Evolutionary conservation across 345 rosid genomes (phyloP), one percentile per base, ranked within the genome.

Genomic region (Clausena lansium): DNA sequence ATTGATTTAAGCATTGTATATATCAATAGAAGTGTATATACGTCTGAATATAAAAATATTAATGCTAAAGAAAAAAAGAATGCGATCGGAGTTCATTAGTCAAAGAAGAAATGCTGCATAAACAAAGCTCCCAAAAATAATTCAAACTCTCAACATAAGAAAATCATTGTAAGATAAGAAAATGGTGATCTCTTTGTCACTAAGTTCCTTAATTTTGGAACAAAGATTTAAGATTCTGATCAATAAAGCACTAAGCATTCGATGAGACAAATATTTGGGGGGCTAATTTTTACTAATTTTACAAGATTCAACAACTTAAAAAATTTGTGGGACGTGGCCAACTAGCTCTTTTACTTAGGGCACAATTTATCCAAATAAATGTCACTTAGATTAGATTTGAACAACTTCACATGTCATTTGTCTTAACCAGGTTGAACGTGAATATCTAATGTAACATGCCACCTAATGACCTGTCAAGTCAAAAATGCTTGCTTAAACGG

Each of bases 391-490:
- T 52, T 24, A 55, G 47, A 47, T 22, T 79, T 62, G 45, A 81
- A 74, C 72, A 15, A 65, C 78, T 55, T 35, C 28, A 57, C 76
- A 39, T 62, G 81, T 80, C 82, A 54, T 45, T 75, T 84, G 80
- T 80, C 84, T 60, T 61, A 19, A 32, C 77, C 69, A 57, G 81
- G 73, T 81, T 76, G 82, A 64, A 79, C 20, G 86, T 79, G 70
- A 74, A 60, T 74, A 54, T 82, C 78, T 30, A 81, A 66, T 71
- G 77, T 59, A 81, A 87, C 86, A 59, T 60, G 27, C 70, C 22
- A 84, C 83, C 86, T 69, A 84, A 84, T 79, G 33, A 39, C 15
- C 20, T 66, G 32, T 58, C 61, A 36, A 61, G 66, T 59, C 38
- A 73, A 59, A 59, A 73, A 24, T 1, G 39, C 68, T 74, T 61